Conservation (phyloP, 352 stramenopile species). For the Pythium phragmiticola region DNA sequence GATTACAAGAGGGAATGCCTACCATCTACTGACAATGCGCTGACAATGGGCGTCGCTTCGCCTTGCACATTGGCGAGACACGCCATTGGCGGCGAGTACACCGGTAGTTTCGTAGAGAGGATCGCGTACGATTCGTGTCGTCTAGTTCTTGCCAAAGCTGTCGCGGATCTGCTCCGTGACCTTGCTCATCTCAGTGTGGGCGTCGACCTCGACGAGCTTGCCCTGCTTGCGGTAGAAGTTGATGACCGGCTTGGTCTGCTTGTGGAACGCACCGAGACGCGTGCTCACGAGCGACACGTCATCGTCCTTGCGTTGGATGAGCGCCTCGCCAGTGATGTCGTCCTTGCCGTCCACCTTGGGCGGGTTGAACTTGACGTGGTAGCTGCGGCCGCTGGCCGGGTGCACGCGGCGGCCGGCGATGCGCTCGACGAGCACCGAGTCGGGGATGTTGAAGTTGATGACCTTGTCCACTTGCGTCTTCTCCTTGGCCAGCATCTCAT, state of each 20-base stretch:
- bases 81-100: neutral
- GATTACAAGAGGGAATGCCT: neutral
- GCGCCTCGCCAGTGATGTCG: constrained; percentile 94
- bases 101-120: neutral
- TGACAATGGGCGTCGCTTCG: neutral
- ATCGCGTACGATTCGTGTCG: neutral
- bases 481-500: constrained; percentile 95
- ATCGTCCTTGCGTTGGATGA: constrained; percentile 98
- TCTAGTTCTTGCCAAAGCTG: constrained; percentile 73
- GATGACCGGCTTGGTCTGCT: constrained; percentile 97
- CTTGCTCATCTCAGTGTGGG: constrained; percentile 81
- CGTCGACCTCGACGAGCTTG: constrained; percentile 90
- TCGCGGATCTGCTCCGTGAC: constrained; percentile 84
- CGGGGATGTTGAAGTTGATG: constrained; percentile 95
- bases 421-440: constrained; percentile 95
- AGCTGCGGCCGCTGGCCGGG: constrained; percentile 93
- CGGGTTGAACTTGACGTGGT: constrained; percentile 98
- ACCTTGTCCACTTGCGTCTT: constrained; percentile 88
- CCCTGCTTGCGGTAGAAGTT: constrained; percentile 86
- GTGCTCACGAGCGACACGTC: constrained; percentile 91
- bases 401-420: constrained; percentile 97
- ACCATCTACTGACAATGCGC: constrained; percentile 5
- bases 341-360: constrained; percentile 88
- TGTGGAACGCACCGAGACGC: constrained; percentile 94
- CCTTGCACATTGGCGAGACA: neutral